phyloP scores from a whole-genome alignment of 2,329 filamentous ascomycete genomes.

The Colletotrichum liaoningense region DNA sequence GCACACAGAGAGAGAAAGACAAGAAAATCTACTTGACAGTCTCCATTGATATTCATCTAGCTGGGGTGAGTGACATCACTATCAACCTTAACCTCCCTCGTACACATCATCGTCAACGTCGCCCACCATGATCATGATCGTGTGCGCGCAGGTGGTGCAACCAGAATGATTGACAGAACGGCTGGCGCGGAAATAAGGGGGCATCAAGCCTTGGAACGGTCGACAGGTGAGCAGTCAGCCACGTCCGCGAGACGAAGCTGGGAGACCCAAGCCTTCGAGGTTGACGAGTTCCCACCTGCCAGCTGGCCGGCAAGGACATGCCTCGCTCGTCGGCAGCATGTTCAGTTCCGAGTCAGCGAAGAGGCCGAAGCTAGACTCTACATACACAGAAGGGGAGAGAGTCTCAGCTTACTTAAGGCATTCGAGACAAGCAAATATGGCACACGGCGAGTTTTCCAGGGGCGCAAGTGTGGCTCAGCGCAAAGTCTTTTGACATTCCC shows the following conservation, averaged over 20 bases:
- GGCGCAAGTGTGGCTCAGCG: constrained; percentile 27
- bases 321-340: not conserved
- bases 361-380: not conserved
- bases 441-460: not conserved
- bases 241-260: not conserved
- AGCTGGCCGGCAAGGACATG: constrained; percentile 20
- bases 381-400: not conserved
- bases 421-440: not conserved
- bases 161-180: not conserved
- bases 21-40: not conserved
- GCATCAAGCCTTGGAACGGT: not conserved
- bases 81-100: not conserved
- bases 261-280: constrained; percentile 7
- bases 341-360: not conserved
- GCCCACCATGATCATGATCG: not conserved
- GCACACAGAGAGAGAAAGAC: not conserved
- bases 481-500: not conserved
- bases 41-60: not conserved
- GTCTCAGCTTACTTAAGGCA: not conserved
- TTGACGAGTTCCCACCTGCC: constrained; percentile 10
- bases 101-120: constrained; percentile 10
- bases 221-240: constrained; percentile 13
- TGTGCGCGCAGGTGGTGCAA: not conserved
- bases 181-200: constrained; percentile 1
- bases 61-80: constrained; percentile 9